A percentile compares a stretch with the other conserved stretches of the same genome.
Conservation (phyloP, 73 alveolate species). For the Durusdinium trenchii region DNA sequence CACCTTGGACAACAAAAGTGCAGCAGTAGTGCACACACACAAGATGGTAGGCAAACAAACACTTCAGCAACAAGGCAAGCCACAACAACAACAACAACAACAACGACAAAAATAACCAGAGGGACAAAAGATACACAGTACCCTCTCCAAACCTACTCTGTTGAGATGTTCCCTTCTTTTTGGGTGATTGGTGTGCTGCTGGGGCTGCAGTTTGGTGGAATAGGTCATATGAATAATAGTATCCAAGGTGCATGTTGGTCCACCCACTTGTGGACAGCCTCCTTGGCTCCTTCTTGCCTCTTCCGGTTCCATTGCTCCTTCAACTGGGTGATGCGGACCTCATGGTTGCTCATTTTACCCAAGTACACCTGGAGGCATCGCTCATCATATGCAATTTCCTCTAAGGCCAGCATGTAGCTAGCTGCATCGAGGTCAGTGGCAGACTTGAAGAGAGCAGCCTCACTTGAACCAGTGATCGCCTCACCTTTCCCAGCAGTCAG, state of each 20-base stretch:
- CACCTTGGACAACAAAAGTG: neutral
- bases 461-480: neutral
- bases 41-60: too few species aligned
- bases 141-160: too few species aligned
- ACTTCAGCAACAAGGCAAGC: too few species aligned
- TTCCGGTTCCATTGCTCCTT: neutral
- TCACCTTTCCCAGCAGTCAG: neutral
- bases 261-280: neutral
- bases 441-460: neutral
- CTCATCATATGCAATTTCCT: neutral
- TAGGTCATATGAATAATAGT: neutral
- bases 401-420: neutral
- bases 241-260: neutral
- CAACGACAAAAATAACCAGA: too few species aligned
- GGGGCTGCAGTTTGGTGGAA: neutral
- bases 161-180: too few species aligned
- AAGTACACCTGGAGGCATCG: neutral
- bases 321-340: neutral
- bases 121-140: too few species aligned
- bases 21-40: too few species aligned
- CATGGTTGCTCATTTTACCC: neutral
- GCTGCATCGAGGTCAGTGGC: neutral
- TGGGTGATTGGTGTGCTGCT: neutral
- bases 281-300: neutral
- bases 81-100: too few species aligned